Base-by-base conservation (phyloP, 2,329 filamentous ascomycete species). In the Exserohilum turcica region DNA sequence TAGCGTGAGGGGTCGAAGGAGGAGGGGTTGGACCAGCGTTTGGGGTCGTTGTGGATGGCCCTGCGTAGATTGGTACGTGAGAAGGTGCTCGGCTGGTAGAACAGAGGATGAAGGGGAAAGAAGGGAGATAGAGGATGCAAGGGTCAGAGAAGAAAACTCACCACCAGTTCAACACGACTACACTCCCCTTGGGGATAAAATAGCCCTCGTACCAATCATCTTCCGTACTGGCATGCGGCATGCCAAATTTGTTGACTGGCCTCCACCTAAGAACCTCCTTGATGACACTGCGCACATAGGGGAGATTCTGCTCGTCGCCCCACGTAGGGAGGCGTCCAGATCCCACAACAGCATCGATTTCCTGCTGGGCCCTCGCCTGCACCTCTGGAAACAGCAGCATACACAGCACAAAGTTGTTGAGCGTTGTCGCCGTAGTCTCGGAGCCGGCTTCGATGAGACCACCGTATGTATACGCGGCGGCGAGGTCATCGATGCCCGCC, bases 201-300 rank as follows among this genome's bases (percentile, higher is more conserved):
- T 70, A 68, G 1, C 73, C 80, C 63, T 67, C 62, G 43, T 73
- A 73, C 65, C 64, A 72, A 43, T 72, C 70, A 51, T 73, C 69
- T 29, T 70, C 63, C 28, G 59, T 61, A 1, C 63, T 67, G 8
- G 71, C 71, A 59, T 74, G 71, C 12, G 68, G 62, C 66, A 73
- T 73, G 0, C 68, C 68, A 43, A 71, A 65, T 15, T 70, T 72
- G 29, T 69, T 68, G 2, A 68, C 63, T 5, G 67, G 67, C 29
- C 65, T 47, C 69, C 69, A 73, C 18, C 70, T 56, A 24, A 73
- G 15, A 1, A 68, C 61, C 43, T 72, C 70, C 35, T 72, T 72
- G 12, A 72, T 67, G 40, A 69, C 24, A 32, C 60, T 59, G 36
- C 68, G 43, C 8, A 86, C 59, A 45, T 72, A 72, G 2, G 67